These are phyloP conservation scores for Colletotrichum zoysiae DNA, from an alignment of 2,329 filamentous ascomycete species.

Conservation along the genomic window DNA sequence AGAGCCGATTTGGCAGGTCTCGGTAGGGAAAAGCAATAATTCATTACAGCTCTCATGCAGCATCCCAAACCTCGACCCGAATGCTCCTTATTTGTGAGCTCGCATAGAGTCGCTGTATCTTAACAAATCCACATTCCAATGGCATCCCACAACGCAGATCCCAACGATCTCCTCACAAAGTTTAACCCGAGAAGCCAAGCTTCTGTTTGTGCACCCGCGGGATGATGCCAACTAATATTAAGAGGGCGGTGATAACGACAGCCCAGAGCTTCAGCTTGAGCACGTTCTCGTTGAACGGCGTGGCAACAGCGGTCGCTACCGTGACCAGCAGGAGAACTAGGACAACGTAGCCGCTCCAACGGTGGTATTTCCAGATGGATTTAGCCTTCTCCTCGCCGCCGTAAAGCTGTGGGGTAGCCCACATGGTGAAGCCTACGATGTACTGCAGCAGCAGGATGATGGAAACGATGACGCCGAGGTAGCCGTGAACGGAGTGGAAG, in stretches of 20 bases:
- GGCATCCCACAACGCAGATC: background rate
- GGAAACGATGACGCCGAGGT: conserved; percentile 83
- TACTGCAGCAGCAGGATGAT: conserved; percentile 79
- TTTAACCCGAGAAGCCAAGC: conserved; percentile 64
- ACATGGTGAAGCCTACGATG: conserved; percentile 85
- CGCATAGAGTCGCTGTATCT: background rate
- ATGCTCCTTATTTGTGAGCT: background rate
- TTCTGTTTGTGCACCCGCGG: conserved; percentile 87
- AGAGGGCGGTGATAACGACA: conserved; percentile 71
- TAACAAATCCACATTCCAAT: background rate
- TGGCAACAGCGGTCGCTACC: conserved; percentile 80
- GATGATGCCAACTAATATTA: conserved; percentile 79
- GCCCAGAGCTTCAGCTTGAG: conserved; percentile 83
- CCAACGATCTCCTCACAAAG: background rate
- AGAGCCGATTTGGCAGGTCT: background rate
- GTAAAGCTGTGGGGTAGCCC: conserved; percentile 79
- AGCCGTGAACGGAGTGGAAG: conserved; percentile 85
- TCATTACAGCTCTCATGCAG: too few species aligned
- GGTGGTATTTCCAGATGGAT: conserved; percentile 90
- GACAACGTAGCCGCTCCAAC: conserved; percentile 80
- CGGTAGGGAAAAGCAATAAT: background rate
- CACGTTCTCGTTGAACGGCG: conserved; percentile 77
- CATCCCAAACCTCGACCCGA: background rate
- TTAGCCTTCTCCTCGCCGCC: conserved; percentile 85
- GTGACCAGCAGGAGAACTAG: conserved; percentile 80